phyloP scores from a whole-genome alignment of 257 asterid species.

The Solanum ossicruentum region DNA sequence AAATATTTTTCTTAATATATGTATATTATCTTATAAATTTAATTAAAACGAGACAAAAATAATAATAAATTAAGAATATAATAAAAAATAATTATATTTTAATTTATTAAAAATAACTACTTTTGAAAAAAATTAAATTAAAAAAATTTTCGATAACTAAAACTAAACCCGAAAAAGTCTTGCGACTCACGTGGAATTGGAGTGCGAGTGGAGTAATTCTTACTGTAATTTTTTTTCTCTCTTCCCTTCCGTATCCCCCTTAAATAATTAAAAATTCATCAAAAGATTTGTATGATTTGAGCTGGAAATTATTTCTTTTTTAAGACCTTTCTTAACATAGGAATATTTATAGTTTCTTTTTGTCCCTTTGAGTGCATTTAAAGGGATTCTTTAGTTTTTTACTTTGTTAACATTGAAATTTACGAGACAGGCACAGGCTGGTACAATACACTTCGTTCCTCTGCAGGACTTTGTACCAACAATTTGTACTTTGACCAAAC shows the following conservation, averaged over 20 bases:
- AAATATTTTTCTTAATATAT: no score
- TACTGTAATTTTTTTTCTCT: background rate
- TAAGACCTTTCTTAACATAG: background rate
- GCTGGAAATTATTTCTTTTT: background rate
- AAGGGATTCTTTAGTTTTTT: background rate
- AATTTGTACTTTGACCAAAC: background rate
- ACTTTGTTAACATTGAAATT: background rate
- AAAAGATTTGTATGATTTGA: background rate
- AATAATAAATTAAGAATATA: no score
- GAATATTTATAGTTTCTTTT: background rate
- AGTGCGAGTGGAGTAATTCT: no score
- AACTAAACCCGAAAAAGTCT: no score
- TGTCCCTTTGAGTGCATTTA: background rate
- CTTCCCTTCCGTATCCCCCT: background rate
- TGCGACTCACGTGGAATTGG: no score
- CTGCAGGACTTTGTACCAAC: background rate
- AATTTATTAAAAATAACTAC: no score
- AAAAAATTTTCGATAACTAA: no score
- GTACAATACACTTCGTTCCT: background rate
- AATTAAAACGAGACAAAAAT: no score
- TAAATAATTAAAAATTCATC: background rate
- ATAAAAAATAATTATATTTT: no score
- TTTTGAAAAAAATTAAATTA: no score
- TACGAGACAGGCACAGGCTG: background rate
- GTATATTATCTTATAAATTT: no score